Evolutionary conservation across 108 stramenopile genomes (phyloP).

Genomic region (Nannochloropsis oceanica): DNA sequence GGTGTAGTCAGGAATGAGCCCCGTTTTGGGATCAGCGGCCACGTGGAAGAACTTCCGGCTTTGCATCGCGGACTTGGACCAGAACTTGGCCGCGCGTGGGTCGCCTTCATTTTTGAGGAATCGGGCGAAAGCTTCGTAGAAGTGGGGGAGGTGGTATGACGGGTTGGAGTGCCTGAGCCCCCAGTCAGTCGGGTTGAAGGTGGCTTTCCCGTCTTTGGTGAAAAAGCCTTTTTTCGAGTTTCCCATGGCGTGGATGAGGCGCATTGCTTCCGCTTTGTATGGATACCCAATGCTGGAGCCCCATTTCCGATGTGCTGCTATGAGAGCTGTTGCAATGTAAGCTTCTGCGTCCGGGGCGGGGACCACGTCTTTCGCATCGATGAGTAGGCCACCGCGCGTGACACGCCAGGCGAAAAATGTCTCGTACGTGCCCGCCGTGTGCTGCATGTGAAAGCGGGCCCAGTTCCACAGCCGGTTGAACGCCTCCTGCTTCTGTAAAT

Average conservation of each 20-base stretch:
- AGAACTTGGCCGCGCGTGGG: background rate
- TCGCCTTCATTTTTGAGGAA: background rate
- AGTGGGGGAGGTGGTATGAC: background rate
- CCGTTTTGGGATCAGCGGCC: background rate
- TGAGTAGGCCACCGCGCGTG: background rate
- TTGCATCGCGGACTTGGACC: background rate
- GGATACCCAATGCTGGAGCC: background rate
- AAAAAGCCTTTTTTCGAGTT: background rate
- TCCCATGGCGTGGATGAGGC: background rate
- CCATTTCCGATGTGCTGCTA: background rate
- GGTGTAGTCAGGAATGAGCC: background rate
- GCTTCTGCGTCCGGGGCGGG: background rate
- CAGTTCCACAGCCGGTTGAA: background rate
- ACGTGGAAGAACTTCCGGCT: background rate
- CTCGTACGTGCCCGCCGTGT: background rate
- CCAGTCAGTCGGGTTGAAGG: background rate
- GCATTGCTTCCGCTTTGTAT: background rate
- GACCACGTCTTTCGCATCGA: background rate
- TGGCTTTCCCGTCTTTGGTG: background rate
- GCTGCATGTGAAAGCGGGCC: background rate
- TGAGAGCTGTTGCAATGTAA: background rate
- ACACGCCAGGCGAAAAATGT: background rate
- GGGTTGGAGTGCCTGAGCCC: background rate
- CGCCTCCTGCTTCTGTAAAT: background rate
- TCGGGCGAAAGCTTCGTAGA: background rate